Percentiles rank a stretch among this genome's conserved stretches.
Conservation (phyloP, 495 filamentous ascomycete species). For the Xylaria grammica region DNA sequence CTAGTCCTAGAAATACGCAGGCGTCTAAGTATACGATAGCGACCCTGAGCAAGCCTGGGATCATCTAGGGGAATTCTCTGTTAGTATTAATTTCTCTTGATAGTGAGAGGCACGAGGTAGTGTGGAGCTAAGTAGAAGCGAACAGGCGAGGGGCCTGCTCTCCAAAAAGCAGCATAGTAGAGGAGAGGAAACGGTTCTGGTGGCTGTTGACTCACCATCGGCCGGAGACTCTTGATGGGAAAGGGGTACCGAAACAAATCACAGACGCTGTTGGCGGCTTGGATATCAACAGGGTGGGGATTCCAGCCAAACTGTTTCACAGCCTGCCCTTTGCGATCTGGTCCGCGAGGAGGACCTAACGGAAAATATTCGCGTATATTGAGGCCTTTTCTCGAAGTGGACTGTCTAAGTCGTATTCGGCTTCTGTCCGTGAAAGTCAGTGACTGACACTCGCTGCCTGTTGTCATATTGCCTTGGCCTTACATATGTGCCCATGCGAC, state of each 20-base stretch:
- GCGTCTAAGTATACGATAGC: constrained; percentile 50
- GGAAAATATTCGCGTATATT: constrained; percentile 53
- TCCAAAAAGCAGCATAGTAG: background rate
- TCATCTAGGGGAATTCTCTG: constrained; percentile 50
- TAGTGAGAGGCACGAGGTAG: background rate
- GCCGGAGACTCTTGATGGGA: constrained; percentile 65
- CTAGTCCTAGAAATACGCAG: constrained; percentile 59
- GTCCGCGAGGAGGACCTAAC: constrained; percentile 50
- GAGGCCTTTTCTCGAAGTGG: constrained; percentile 57
- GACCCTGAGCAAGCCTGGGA: constrained; percentile 64
- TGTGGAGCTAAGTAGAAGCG: background rate
- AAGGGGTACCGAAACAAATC: constrained; percentile 67
- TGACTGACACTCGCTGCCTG: constrained; percentile 57
- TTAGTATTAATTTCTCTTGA: background rate
- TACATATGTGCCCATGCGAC: constrained; percentile 41
- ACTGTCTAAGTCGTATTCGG: constrained; percentile 31
- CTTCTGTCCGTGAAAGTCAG: constrained; percentile 25
- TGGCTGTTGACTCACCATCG: constrained; percentile 39
- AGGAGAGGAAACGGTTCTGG: background rate
- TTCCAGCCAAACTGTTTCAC: constrained; percentile 49
- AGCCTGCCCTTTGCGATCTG: constrained; percentile 45
- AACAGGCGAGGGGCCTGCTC: background rate
- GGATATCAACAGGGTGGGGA: constrained; percentile 46
- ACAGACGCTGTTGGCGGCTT: constrained; percentile 69
- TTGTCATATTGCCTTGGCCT: constrained; percentile 11